Conservation (phyloP, 176 grass and related monocot species). For the Carex scoparia region DNA sequence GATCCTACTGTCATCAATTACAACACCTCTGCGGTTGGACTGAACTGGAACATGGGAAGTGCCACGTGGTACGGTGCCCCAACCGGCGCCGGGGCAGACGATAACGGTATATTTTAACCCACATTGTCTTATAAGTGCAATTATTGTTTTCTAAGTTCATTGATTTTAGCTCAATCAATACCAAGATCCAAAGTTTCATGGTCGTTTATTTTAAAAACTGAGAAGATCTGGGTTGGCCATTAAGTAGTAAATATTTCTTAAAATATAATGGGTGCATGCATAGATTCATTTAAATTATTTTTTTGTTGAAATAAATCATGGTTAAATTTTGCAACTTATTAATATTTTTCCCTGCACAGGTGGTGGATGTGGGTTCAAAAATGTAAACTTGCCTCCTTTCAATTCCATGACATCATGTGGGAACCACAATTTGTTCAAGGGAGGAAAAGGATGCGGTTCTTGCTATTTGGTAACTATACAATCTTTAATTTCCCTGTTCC, state of each 20-base stretch:
- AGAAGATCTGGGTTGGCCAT: not conserved
- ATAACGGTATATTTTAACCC: slow-evolving; percentile 43
- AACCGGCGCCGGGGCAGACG: slow-evolving; percentile 64
- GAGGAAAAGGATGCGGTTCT: slow-evolving; percentile 78
- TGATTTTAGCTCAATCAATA: not conserved
- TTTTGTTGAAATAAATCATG: not conserved
- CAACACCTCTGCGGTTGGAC: slow-evolving; percentile 34
- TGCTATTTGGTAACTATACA: slow-evolving; percentile 56
- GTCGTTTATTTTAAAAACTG: not conserved
- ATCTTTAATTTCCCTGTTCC: not conserved
- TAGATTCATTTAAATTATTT: not conserved
- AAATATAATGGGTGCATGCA: not conserved
- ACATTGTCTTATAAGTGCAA: not conserved
- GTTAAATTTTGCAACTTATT: not conserved
- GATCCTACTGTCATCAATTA: slow-evolving; percentile 18
- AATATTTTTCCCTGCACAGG: slow-evolving; percentile 29
- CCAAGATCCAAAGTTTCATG: not conserved
- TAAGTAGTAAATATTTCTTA: not conserved
- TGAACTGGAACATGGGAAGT: slow-evolving; percentile 45
- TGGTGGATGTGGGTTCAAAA: slow-evolving; percentile 84
- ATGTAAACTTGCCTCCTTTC: slow-evolving; percentile 64
- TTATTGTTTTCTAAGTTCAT: not conserved
- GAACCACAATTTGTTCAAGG: slow-evolving; percentile 75
- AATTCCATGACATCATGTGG: slow-evolving; percentile 69
- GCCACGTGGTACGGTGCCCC: slow-evolving; percentile 93